Evolutionary conservation across 1,284 basidiomycete species (phyloP), one percentile per base, ranked within the genome.

Genomic region (Fistulina hepatica): DNA sequence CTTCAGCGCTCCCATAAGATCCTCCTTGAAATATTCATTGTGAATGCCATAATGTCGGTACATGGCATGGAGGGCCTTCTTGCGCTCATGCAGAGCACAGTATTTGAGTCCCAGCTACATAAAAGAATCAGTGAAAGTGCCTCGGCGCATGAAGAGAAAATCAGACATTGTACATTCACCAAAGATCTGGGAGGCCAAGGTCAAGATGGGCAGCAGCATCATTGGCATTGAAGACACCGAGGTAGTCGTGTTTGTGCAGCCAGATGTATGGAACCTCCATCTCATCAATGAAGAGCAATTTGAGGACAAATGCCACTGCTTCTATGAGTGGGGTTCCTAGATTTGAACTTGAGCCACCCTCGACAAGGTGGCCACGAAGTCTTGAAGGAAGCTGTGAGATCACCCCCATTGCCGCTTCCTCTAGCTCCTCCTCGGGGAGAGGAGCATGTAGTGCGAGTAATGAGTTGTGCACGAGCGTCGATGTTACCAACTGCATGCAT

Each of bases 241-340:
- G 80, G 53, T 88, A 82, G 56, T 98, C 95, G 34, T 88, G 76
- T 52, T 90, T 88, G 64, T 97, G 90, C 20, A 81, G 78, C 80
- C 84, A 97, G 46, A 99, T 80, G 58, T 92, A 95, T 0, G 95
- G 91, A 6, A 95, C 91, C 55, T 99, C 95, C 47, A 86, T 76
- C 46, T 88, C 76, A 37, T 92, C 78, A 37, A 90, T 65, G 57
- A 97, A 92, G 45, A 98, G 71, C 56, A 81, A 88, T 30, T 79
- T 73, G 25, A 99, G 69, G 37, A 85, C 80, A 42, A 71, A 74
- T 3, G 81, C 79, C 42, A 98, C 84, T 6, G 90, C 85, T 39
- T 76, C 63, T 42, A 91, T 75, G 53, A 93, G 79, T 13, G 80
- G 71, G 40, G 69, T 65, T 22, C 79, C 73, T 39, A 86, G 73